Conservation (phyloP, 2,329 filamentous ascomycete species). For the Colletotrichum graminicola region DNA sequence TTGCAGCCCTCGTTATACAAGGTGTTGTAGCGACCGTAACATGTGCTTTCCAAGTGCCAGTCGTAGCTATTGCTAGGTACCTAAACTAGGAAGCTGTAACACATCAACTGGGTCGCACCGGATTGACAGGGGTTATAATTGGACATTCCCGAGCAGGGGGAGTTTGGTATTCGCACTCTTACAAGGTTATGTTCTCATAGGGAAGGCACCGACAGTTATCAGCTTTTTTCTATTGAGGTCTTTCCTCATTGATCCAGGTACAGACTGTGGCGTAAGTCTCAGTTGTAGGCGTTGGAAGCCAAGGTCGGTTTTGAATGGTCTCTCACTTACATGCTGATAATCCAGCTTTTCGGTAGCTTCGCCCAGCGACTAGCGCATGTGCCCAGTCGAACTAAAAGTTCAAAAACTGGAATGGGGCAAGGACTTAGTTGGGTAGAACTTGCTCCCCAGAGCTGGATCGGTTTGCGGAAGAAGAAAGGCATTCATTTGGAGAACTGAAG, state of each 20-base stretch:
- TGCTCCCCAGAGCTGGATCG: background rate
- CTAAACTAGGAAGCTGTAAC: background rate
- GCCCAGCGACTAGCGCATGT: conserved; percentile 2
- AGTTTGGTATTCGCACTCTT: conserved; percentile 4
- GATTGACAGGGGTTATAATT: conserved; percentile 31
- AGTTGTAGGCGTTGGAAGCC: background rate
- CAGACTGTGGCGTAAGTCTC: background rate
- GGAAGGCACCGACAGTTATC: background rate
- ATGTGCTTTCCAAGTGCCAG: conserved; percentile 14
- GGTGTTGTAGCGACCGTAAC: background rate
- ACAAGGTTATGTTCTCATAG: background rate
- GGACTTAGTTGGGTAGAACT: background rate
- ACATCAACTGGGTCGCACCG: conserved; percentile 23
- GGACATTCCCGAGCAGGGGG: conserved; percentile 7
- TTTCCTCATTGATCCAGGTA: background rate
- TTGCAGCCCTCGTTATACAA: background rate
- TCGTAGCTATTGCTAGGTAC: background rate
- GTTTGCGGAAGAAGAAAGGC: background rate
- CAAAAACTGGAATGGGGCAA: background rate
- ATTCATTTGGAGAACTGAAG: background rate
- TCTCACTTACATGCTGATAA: background rate
- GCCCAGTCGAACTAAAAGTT: background rate
- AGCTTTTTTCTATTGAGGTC: background rate
- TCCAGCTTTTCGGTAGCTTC: conserved; percentile 8
- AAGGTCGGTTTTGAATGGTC: background rate